A percentile compares a stretch with the other conserved stretches of the same genome.
Conservation (phyloP, 2,329 filamentous ascomycete species). For the Stachybotrys elegans region DNA sequence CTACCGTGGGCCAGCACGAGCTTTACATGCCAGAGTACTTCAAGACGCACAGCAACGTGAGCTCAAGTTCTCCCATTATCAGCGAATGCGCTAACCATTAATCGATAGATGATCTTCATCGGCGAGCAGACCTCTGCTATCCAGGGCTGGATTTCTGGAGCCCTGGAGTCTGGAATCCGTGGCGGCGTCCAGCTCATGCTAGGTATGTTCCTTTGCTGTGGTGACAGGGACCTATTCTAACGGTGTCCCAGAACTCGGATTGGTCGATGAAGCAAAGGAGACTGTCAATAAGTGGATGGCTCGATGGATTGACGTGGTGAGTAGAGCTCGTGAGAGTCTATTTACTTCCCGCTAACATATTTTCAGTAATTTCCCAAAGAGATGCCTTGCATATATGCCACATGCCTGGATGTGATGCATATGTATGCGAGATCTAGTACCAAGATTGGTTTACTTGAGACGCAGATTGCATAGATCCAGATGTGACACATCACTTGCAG, state of each 20-base stretch:
- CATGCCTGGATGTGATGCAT: no score
- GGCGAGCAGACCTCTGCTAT: slow-evolving; percentile 68
- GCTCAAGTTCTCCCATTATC: slow-evolving; percentile 9
- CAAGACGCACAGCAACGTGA: slow-evolving; percentile 55
- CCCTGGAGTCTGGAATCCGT: slow-evolving; percentile 62
- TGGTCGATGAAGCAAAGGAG: slow-evolving; percentile 6
- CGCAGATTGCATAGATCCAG: no score
- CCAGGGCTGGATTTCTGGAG: slow-evolving; percentile 65
- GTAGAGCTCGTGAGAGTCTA: no score
- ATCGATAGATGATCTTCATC: slow-evolving; percentile 56
- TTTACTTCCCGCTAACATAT: neutral
- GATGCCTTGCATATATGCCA: neutral
- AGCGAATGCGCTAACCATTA: neutral
- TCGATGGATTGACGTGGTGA: slow-evolving; percentile 4
- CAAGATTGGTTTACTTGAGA: no score
- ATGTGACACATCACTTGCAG: no score
- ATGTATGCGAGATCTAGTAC: no score
- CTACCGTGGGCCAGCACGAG: slow-evolving; percentile 60
- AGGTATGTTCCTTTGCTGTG: slow-evolving; percentile 16
- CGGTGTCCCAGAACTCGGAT: slow-evolving; percentile 10
- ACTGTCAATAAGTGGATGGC: slow-evolving; percentile 4
- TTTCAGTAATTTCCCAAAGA: neutral
- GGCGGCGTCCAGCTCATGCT: slow-evolving; percentile 60
- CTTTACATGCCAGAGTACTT: slow-evolving; percentile 70
- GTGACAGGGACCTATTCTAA: neutral